Evolutionary conservation across 345 rosid species (phyloP), one percentile per base, ranked within the genome.

Genomic region (Erucastrum elatum): DNA sequence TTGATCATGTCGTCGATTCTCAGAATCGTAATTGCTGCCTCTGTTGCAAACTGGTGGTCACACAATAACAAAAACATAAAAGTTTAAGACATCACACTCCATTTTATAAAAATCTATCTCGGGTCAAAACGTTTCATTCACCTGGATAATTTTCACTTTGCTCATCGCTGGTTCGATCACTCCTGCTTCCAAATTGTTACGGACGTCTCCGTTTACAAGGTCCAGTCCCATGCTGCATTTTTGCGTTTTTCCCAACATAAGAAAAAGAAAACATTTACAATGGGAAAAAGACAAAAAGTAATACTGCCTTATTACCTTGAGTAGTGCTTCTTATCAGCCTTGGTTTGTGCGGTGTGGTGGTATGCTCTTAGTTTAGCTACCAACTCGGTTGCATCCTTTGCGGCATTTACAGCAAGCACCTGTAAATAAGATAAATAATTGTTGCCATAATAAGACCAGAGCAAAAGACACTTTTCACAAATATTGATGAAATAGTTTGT

Each of bases 61-160:
- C 31, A 29, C 31, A 29, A 29, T 29, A 29, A 29, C 31, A 29
- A 29, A 29, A 29, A 29, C 31, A 29, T 29, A 29, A 39, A 9
- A 70, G 8, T 21, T 76, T 65, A 11, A 25, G 34, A 56, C 6
- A 2, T 8, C 44, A 34, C 33, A 16, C 39, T 31, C 44, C 2
- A 0, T 21, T 49, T 25, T 63, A 8, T 15, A 15, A 34, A 21
- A 26, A 7, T 6, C 1, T 37, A 59, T 6, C 29, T 21, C 12
- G 69, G n/a, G 37, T 7, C 27, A 10, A 53, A 16, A 75, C 10
- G 46, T 3, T 39, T 41, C 60, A 21, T 53, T 80, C 59, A 93
- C 99, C 99, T 95, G 99, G 81, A 95, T 88, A 41, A 95, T 95
- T 87, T 95, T 95, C 74, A 95, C 98, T 91, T 95, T 95, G 93